phyloP scores from a whole-genome alignment of 768 basidiomycete species.

The Termitomyces sp. region DNA sequence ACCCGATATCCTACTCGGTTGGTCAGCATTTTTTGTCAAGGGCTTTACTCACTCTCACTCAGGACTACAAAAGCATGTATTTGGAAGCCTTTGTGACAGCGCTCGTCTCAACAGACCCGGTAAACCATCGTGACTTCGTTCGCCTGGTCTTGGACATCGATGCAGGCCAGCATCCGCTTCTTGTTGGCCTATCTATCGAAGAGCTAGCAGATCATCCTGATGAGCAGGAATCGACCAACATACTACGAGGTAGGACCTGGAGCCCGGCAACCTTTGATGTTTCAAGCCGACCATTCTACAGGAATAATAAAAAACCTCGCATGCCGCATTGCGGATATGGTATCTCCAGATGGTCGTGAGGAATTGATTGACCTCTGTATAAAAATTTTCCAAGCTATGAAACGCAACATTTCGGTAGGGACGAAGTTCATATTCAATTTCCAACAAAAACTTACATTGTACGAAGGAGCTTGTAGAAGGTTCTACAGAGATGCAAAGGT shows the following conservation, averaged over 20 bases:
- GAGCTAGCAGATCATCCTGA: not conserved
- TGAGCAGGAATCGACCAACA: slow-evolving; percentile 13
- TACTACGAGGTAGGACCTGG: slow-evolving; percentile 10
- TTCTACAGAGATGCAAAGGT: slow-evolving; percentile 15
- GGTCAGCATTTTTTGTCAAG: slow-evolving; percentile 15
- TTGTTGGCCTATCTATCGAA: slow-evolving; percentile 4
- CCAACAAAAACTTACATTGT: slow-evolving; percentile 1
- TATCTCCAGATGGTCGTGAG: slow-evolving; percentile 17
- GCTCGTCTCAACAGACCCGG: slow-evolving; percentile 40
- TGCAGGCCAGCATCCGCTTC: slow-evolving; percentile 22
- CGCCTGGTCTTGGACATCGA: slow-evolving; percentile 47
- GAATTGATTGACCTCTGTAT: slow-evolving; percentile 35
- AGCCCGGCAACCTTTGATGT: not conserved
- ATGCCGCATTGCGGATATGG: slow-evolving; percentile 24
- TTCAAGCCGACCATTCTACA: slow-evolving; percentile 17
- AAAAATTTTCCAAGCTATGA: slow-evolving; percentile 48
- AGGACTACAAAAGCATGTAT: slow-evolving; percentile 48
- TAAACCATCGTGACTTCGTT: slow-evolving; percentile 56
- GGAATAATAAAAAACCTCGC: slow-evolving; percentile 43
- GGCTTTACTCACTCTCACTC: not conserved
- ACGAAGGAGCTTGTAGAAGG: slow-evolving; percentile 14
- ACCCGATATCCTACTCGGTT: slow-evolving; percentile 59
- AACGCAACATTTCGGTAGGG: slow-evolving; percentile 38
- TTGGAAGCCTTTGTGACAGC: slow-evolving; percentile 49
- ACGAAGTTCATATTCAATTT: not conserved